Evolutionary conservation across 2,329 filamentous ascomycete genomes (phyloP), one percentile per base, ranked within the genome.

Genomic region (Blumeria graminis): DNA sequence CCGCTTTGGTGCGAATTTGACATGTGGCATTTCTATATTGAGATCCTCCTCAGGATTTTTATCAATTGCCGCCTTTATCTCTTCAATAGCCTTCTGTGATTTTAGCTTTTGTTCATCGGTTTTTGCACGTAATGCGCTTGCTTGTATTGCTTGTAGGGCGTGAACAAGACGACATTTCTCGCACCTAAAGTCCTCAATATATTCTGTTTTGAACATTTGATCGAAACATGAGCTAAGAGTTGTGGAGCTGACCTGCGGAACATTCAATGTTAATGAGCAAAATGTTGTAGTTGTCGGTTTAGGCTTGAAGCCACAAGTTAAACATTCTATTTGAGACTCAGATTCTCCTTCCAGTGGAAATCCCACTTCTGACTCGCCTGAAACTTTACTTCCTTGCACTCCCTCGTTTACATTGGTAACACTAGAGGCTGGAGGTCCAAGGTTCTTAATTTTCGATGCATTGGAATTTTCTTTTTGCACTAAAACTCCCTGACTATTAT

Each of bases 111-210:
- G 77, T 18, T 59, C 63, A 5, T 76, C 72, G 0, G 77, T 76
- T 22, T 68, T 73, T 3, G 76, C 73, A 56, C 71, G 76, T 36
- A 71, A 68, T 36, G 82, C 66, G 60, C 87, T 80, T 50, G 62
- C 53, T 59, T 78, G 71, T 60, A 86, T 77, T 55, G 75, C 69
- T 34, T 80, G 72, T 56, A 86, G 71, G 3, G 88, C 88, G 67
- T 94, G 84, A 46, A 86, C 70, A n/a, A 98, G 74, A 22, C 88
- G 80, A 66, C 92, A 98, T 69, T 81, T 85, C 64, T 95, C 92
- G 70, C 92, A 98, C 62, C 86, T 89, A 73, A 93, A 98, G 67
- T 94, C 92, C 60, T 96, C 90, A 61, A 98, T 95, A 66, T 88
- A 84, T 68, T 98, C 92, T 0, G 86, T 87, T 69, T 94, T 94